A percentile compares a stretch with the other conserved stretches of the same genome.
These are phyloP conservation scores for Arthrobotrys entomopaga DNA, from an alignment of 2,329 filamentous ascomycete species.

Conservation along the genomic window DNA sequence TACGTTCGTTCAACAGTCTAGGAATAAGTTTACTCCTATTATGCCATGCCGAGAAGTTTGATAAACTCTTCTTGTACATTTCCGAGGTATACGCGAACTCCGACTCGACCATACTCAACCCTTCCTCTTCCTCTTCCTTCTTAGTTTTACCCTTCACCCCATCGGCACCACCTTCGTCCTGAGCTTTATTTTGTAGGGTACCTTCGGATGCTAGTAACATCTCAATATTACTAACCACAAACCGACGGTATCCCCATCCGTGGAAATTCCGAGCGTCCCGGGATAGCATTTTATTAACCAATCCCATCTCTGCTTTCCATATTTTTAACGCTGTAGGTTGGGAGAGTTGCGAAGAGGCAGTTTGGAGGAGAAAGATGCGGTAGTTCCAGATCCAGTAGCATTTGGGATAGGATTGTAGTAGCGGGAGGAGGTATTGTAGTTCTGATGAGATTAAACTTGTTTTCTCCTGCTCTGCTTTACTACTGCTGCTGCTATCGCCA, in stretches of 20 bases:
- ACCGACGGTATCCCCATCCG: conserved; percentile 90
- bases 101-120: conserved; percentile 75
- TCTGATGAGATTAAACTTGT: conserved; percentile 72
- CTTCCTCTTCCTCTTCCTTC: conserved; percentile 28
- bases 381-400: conserved; percentile 99
- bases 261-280: conserved; percentile 93
- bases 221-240: conserved; percentile 80
- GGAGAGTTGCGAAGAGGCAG: conserved; percentile 74
- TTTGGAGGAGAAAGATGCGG: conserved; percentile 81
- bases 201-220: conserved; percentile 63
- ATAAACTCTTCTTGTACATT: conserved; percentile 85
- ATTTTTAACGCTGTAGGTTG: conserved; percentile 69
- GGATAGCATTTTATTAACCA: conserved; percentile 87
- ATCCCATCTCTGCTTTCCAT: conserved; percentile 84
- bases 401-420: conserved; percentile 87
- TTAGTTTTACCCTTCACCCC: neutral
- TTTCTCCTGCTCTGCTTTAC: conserved; percentile 54
- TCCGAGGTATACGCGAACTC: conserved; percentile 91
- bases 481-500: no score
- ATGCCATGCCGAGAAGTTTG: conserved; percentile 98
- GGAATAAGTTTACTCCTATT: conserved; percentile 85
- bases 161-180: no score
- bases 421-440: conserved; percentile 81
- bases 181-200: no score
- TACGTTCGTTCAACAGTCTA: conserved; percentile 75